These are phyloP conservation scores for Sporothrix pseudoabietina DNA, from an alignment of 2,329 filamentous ascomycete species.

Conservation along the genomic window DNA sequence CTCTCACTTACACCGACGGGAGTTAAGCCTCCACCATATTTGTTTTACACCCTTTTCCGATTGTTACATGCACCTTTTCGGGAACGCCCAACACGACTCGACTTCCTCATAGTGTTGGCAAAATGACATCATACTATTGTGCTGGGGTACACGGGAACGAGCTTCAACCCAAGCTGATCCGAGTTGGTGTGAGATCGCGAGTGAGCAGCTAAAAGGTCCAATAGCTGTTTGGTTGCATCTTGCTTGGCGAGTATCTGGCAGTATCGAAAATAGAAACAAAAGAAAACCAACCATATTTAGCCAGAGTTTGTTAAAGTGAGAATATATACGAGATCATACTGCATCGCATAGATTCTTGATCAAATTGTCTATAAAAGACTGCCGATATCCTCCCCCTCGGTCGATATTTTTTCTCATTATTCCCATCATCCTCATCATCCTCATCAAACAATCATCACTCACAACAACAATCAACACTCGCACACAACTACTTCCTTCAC, in stretches of 20 bases:
- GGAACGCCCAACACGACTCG: constrained; percentile 8
- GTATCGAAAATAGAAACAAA: constrained; percentile 12
- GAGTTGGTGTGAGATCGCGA: constrained; percentile 10
- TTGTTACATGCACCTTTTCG: neutral
- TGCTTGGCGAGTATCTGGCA: neutral
- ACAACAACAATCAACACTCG: neutral
- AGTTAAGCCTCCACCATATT: neutral
- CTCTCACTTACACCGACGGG: neutral
- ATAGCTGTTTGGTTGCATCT: neutral
- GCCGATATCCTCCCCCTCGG: neutral
- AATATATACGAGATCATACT: neutral
- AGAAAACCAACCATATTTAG: neutral
- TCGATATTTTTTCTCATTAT: neutral
- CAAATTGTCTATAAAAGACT: constrained; percentile 11
- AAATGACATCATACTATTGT: neutral
- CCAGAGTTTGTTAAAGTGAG: neutral
- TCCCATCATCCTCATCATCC: neutral
- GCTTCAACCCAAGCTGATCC: neutral
- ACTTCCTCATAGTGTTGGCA: neutral
- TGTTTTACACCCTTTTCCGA: neutral
- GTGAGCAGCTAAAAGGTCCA: neutral
- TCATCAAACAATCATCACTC: neutral
- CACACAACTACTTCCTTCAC: neutral
- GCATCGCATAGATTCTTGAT: neutral
- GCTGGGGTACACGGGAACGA: neutral